Evolutionary conservation across 169 alveolate genomes (phyloP).

Genomic region (Cryptosporidium ryanae): DNA sequence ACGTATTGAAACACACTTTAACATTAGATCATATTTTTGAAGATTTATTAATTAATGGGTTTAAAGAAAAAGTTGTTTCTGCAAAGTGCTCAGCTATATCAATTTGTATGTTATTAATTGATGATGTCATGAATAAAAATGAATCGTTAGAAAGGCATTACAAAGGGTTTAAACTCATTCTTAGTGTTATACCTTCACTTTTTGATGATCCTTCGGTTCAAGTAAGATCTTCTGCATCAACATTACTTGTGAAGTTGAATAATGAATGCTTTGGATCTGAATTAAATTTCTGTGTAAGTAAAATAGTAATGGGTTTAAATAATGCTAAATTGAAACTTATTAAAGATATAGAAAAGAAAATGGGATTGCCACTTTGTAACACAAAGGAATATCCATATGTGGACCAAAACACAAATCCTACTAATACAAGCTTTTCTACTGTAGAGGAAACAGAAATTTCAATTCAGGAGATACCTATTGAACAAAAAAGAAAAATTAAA

Average conservation of each 20-base stretch:
- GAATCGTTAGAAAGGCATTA: constrained; percentile 25
- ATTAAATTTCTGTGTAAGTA: background rate
- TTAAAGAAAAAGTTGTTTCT: constrained; percentile 32
- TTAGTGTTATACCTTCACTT: constrained; percentile 41
- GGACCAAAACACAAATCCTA: background rate
- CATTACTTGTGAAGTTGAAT: constrained; percentile 33
- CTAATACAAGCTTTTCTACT: background rate
- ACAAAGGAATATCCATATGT: background rate
- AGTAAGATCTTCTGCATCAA: constrained; percentile 53
- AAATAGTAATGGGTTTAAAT: constrained; percentile 16
- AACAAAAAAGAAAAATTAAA: constrained; percentile 3
- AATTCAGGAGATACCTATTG: background rate
- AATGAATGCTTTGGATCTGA: constrained; percentile 31
- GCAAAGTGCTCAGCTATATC: constrained; percentile 72
- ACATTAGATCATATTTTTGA: constrained; percentile 57
- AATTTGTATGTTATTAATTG: constrained; percentile 47
- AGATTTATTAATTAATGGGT: constrained; percentile 33
- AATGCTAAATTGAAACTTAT: constrained; percentile 23
- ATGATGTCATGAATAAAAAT: constrained; percentile 11
- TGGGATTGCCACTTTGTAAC: constrained; percentile 1
- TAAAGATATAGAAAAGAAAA: constrained; percentile 32
- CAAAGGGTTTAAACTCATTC: constrained; percentile 47
- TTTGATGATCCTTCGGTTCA: constrained; percentile 59
- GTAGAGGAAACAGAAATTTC: background rate
- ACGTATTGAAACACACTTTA: constrained; percentile 8